phyloP scores from a whole-genome alignment of 345 rosid species.

The Noccaea bulbosa region DNA sequence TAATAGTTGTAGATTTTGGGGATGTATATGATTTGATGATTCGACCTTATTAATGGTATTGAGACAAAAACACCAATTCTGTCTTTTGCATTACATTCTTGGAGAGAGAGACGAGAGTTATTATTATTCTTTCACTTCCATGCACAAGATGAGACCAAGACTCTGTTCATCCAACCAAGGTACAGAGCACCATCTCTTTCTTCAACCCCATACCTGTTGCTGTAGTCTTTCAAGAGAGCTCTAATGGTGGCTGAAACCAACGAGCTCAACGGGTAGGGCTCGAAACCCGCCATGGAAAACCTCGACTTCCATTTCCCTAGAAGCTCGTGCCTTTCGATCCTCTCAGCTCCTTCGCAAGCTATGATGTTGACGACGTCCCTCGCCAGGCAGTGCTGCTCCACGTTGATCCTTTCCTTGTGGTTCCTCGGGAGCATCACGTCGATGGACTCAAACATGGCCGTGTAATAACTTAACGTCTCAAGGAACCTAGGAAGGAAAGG shows the following conservation, averaged over 20 bases:
- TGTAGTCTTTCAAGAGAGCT: conserved; percentile 52
- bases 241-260: conserved; percentile 68
- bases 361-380: conserved; percentile 85
- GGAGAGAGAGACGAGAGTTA: background rate
- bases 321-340: conserved; percentile 84
- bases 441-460: conserved; percentile 91
- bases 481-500: conserved; percentile 80
- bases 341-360: conserved; percentile 88
- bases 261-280: conserved; percentile 75
- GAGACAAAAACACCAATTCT: conserved; percentile 30
- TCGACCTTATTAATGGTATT: conserved; percentile 37
- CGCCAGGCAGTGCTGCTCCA: conserved; percentile 93
- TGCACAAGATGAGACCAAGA: conserved; percentile 61
- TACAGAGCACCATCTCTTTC: conserved; percentile 79
- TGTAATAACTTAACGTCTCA: conserved; percentile 73
- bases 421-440: conserved; percentile 72
- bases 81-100: conserved; percentile 20
- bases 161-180: conserved; percentile 88
- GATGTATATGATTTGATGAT: conserved; percentile 44
- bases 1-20: conserved; percentile 39
- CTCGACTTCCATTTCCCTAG: conserved; percentile 80
- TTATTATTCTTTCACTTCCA: conserved; percentile 37
- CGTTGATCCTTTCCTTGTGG: conserved; percentile 75
- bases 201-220: conserved; percentile 64
- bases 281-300: conserved; percentile 84